These are phyloP conservation scores for Parastagonospora nodorum DNA, from an alignment of 2,329 filamentous ascomycete genomes.

Conservation along the genomic window DNA sequence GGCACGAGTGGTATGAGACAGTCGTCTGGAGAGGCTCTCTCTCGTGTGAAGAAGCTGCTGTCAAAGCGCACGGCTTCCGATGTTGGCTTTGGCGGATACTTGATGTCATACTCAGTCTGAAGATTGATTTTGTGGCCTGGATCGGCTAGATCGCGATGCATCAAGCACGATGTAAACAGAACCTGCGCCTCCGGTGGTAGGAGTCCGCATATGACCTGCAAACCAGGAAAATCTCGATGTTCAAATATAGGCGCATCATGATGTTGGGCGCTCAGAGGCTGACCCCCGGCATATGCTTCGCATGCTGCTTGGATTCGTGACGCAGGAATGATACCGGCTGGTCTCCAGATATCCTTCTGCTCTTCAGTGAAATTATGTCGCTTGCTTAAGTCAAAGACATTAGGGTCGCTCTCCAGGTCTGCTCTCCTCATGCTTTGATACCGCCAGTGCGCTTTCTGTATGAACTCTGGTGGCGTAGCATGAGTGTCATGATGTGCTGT, in stretches of 20 bases:
- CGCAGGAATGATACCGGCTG: constrained; percentile 33
- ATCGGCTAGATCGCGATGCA: constrained; percentile 78
- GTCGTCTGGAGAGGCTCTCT: constrained; percentile 31
- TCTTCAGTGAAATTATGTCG: constrained; percentile 40
- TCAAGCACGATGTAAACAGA: constrained; percentile 71
- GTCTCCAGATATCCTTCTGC: constrained; percentile 32
- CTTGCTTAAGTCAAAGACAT: constrained; percentile 50
- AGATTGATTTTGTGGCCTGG: constrained; percentile 83
- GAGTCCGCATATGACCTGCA: constrained; percentile 76
- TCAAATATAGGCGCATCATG: constrained; percentile 42
- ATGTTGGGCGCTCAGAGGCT: constrained; percentile 19
- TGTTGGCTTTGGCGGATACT: constrained; percentile 58
- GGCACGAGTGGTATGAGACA: constrained; percentile 66
- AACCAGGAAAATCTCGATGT: constrained; percentile 54
- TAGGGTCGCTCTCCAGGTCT: constrained; percentile 57
- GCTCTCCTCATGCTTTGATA: constrained; percentile 65
- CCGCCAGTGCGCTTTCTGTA: constrained; percentile 42
- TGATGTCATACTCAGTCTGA: constrained; percentile 76
- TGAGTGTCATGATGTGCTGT: constrained; percentile 45
- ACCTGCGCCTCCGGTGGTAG: constrained; percentile 74
- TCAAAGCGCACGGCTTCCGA: constrained; percentile 27
- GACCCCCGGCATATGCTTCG: constrained; percentile 36
- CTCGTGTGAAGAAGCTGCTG: constrained; percentile 41
- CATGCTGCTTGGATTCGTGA: constrained; percentile 37
- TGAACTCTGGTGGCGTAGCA: constrained; percentile 42